Percentiles rank a stretch among this genome's conserved stretches.
These are phyloP conservation scores for Lathyrus oleraceus DNA, from an alignment of 306 rosid species.

Conservation along the genomic window DNA sequence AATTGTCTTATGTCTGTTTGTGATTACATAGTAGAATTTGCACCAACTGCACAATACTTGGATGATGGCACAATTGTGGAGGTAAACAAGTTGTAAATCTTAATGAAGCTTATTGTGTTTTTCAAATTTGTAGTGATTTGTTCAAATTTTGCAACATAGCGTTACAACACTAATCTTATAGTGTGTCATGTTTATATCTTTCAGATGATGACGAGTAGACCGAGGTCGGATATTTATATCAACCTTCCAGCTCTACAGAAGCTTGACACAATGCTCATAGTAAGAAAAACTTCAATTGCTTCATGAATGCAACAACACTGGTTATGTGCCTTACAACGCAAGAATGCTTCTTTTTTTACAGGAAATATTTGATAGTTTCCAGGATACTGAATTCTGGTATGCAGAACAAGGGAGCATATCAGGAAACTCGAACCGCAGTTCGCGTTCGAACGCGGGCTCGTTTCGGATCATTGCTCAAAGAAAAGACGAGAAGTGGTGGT, in stretches of 20 bases:
- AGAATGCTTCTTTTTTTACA: conserved; percentile 34
- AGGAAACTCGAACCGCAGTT: conserved; percentile 47
- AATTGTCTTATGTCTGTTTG: conserved; percentile 85
- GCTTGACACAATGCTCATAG: conserved; percentile 90
- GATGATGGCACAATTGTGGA: conserved; percentile 73
- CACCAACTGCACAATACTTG: conserved; percentile 64
- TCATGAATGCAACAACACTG: not conserved
- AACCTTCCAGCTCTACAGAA: conserved; percentile 91
- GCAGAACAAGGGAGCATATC: conserved; percentile 86
- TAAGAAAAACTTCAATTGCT: conserved; percentile 41
- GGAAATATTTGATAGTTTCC: conserved; percentile 86
- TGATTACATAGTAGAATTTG: conserved; percentile 87
- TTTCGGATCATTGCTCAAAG: conserved; percentile 69
- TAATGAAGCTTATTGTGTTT: not conserved
- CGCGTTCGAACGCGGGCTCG: conserved; percentile 50
- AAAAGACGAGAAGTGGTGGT: conserved; percentile 98
- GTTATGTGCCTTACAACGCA: conserved; percentile 6
- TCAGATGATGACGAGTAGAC: conserved; percentile 83
- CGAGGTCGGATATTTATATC: conserved; percentile 79
- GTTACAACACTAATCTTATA: not conserved
- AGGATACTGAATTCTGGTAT: conserved; percentile 83
- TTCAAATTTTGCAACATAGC: not conserved
- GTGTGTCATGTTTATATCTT: no score
- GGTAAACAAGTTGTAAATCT: conserved; percentile 46
- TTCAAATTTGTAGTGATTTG: not conserved